These are phyloP conservation scores for Pittosporum tobira DNA, from an alignment of 129 eudicot species.

Conservation along the genomic window DNA sequence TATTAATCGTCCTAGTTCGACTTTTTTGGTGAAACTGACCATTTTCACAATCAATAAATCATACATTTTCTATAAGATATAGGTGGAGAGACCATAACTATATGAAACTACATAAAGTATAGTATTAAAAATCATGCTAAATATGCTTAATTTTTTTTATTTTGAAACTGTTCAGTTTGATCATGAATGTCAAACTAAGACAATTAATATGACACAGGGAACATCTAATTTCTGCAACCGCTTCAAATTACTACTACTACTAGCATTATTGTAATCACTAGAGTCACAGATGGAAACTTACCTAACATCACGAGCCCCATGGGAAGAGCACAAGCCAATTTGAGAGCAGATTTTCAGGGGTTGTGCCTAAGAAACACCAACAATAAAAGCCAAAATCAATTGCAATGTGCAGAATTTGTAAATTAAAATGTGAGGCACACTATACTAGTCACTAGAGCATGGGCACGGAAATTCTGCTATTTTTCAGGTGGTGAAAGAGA, in stretches of 20 bases:
- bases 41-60: too few relatives aligned
- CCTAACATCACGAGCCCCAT: slow-evolving; percentile 65
- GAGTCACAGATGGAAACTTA: slow-evolving; percentile 21
- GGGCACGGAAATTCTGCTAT: neutral
- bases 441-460: neutral
- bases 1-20: too few relatives aligned
- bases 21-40: too few relatives aligned
- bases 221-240: neutral
- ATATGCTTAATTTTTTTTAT: too few relatives aligned
- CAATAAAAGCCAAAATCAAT: slow-evolving; percentile 14
- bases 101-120: too few relatives aligned
- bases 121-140: too few relatives aligned
- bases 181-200: too few relatives aligned
- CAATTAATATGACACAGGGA: too few relatives aligned
- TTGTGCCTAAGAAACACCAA: slow-evolving; percentile 39
- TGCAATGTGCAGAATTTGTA: neutral
- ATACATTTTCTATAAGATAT: too few relatives aligned
- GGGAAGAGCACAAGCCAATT: slow-evolving; percentile 65
- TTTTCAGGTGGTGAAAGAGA: neutral
- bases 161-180: too few relatives aligned
- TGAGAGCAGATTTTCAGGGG: slow-evolving; percentile 75
- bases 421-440: neutral
- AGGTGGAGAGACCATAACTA: too few relatives aligned
- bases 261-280: neutral
- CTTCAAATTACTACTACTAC: neutral